Evolutionary conservation across 1,284 basidiomycete species (phyloP), one percentile per base, ranked within the genome.

Genomic region (Pascua sp.): DNA sequence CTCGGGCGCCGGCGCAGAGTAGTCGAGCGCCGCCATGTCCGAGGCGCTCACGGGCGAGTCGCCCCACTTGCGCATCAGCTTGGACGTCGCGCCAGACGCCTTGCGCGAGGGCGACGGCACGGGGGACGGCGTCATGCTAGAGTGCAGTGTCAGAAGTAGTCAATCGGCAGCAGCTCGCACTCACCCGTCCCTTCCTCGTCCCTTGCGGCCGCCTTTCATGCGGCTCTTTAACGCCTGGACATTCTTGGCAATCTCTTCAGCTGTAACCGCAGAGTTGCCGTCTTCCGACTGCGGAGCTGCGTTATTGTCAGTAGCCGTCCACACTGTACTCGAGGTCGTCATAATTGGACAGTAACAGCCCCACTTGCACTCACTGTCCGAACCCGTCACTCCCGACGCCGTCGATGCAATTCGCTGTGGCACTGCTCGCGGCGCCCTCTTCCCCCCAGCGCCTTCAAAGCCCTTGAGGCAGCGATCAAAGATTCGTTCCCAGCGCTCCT

Each of bases 1-100:
- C 67, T 51, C 75, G 60, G 76, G 88, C 84, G 78, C 67, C 1
- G 72, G 72, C 0, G 70, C 68, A 8, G 80, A 81, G 58, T 89
- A 98, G 75, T 98, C 93, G 47, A 98, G 82, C 41, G 87, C 85
- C 0, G 87, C 89, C 86, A 96, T 94, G 63, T 96, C 92, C 17
- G 83, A 81, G 62, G 91, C 88, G 2, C 84, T 86, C 9, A 87
- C 86, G 1, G 83, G 83, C 62, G 86, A 83, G 47, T 92, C 86
- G 16, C 87, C 91, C 95, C 95, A 98, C 77, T 91, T 96, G 45
- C 95, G 86, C 77, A 89, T 89, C 17, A 82, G 74, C 77, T 98
- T 98, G 7, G 84, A 63, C 82, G 86, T 42, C 75, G 76, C 73
- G 38, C 67, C 72, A 1, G 69, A 69, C 9, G 75, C 67, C 57